Conservation (phyloP, 2,329 filamentous ascomycete genomes). For the Neofusicoccum kwambonambiense region DNA sequence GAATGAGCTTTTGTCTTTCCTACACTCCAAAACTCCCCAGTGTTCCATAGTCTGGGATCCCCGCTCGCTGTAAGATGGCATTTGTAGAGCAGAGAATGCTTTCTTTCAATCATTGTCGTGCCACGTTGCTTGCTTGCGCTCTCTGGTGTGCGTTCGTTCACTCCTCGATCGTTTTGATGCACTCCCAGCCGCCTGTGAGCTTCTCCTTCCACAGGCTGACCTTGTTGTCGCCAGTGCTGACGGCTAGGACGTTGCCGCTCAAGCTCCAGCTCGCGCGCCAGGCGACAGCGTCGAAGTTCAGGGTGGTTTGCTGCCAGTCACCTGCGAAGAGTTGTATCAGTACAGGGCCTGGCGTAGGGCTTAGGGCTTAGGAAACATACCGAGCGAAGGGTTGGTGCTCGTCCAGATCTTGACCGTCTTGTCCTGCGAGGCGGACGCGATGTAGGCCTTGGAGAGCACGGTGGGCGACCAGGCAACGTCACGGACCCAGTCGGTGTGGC, state of each 20-base stretch:
- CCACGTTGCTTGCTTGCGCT: neutral
- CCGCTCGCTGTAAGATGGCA: neutral
- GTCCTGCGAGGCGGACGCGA: conserved; percentile 92
- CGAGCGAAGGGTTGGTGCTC: conserved; percentile 38
- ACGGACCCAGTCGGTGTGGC: conserved; percentile 94
- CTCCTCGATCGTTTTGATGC: conserved; percentile 94
- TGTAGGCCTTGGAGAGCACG: conserved; percentile 92
- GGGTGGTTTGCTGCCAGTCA: conserved; percentile 80
- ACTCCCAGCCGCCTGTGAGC: conserved; percentile 93
- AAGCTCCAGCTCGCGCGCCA: conserved; percentile 99
- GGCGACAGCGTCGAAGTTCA: conserved; percentile 83
- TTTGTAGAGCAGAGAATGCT: neutral
- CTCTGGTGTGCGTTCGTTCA: conserved; percentile 36
- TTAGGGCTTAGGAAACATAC: conserved; percentile 15
- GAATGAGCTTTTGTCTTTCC: neutral
- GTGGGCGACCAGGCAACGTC: conserved; percentile 97
- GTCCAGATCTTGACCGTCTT: conserved; percentile 99
- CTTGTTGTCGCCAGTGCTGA: conserved; percentile 93
- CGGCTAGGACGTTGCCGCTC: conserved; percentile 92
- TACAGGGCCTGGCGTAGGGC: conserved; percentile 1
- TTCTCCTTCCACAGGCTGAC: conserved; percentile 99
- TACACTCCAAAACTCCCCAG: neutral
- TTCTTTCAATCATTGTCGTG: neutral
- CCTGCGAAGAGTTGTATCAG: conserved; percentile 37
- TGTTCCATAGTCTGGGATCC: neutral